Base-by-base conservation (phyloP, 306 rosid species). In the Gynostemma pentaphyllum region DNA sequence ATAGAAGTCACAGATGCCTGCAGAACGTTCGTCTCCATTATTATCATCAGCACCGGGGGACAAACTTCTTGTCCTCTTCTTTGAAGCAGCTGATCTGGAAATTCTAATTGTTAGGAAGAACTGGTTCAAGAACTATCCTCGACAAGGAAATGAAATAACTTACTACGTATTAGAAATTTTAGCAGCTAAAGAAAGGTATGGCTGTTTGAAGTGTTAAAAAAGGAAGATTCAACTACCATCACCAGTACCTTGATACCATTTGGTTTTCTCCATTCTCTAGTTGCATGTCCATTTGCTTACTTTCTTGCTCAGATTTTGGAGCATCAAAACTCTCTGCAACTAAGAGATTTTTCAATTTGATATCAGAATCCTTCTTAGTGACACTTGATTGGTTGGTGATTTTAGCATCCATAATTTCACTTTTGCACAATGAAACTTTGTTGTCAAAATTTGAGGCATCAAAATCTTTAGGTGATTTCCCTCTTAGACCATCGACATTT, bases 1-100 rank as follows among this genome's bases (percentile, higher is more conserved):
- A 62, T 74, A 88, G 75, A 88, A 88, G 48, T 72, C 87, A 42
- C 99, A 92, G 51, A 76, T 26, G 50, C 82, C 73, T 26, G 78
- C 77, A 7, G 78, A 81, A 18, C 74, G 78, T 64, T 88, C 81
- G 72, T 79, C 78, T 77, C 66, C 76, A 36, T 72, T 84, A 50
- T 69, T 79, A 68, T 61, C 76, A 61, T 75, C 86, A 50, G 79
- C 81, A 68, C 64, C 74, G 62, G 91, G 84, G 63, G 95, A 70
- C 50, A 45, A 59, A 72, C 68, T 74, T 68, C 65, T 67, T 52
- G 73, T 52, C 77, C 84, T 78, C 27, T 34, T 76, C 69, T 70
- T 79, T 59, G 80, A 66, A 66, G 71, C 74, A 72, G 51, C 70
- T 69, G 72, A 76, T 67, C 85, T 79, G 80, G 68, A 84, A 79